Conservation (phyloP, 78 protist species). For the Anaeramoeba flamelloides region DNA sequence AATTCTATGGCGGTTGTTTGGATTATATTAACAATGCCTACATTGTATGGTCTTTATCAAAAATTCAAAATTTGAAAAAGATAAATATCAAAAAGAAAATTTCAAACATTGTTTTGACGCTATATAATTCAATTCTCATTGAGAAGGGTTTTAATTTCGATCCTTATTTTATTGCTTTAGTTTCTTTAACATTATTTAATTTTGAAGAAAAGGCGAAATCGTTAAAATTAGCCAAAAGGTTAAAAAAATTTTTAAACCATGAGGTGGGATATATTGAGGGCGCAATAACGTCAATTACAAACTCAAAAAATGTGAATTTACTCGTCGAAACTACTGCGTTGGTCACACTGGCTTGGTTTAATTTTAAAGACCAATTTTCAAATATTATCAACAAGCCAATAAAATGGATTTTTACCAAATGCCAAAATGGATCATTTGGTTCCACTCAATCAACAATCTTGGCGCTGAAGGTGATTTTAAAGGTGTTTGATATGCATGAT, state of each 20-base stretch:
- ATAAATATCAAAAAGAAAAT: background rate
- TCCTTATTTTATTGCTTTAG: background rate
- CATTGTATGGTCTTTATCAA: background rate
- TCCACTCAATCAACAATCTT: constrained; percentile 22
- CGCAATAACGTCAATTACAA: constrained; percentile 26
- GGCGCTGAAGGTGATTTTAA: constrained; percentile 31
- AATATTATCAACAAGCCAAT: background rate
- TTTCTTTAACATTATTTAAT: background rate
- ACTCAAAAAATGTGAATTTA: constrained; percentile 6
- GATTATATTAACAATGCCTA: background rate
- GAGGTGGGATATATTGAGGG: no score
- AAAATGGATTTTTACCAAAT: background rate
- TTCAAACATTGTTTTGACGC: background rate
- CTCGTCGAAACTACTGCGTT: constrained; percentile 14
- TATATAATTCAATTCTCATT: no score
- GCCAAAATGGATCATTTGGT: constrained; percentile 18
- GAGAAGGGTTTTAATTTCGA: background rate
- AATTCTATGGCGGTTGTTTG: background rate
- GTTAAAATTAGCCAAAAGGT: no score
- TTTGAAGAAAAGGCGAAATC: background rate
- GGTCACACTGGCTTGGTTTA: constrained; percentile 9
- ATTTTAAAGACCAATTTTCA: background rate
- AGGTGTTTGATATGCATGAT: no score
- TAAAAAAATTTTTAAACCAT: no score
- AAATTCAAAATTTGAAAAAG: background rate